Evolutionary conservation across 2,329 filamentous ascomycete species (phyloP).

Genomic region (Acrodontium crateriforme): DNA sequence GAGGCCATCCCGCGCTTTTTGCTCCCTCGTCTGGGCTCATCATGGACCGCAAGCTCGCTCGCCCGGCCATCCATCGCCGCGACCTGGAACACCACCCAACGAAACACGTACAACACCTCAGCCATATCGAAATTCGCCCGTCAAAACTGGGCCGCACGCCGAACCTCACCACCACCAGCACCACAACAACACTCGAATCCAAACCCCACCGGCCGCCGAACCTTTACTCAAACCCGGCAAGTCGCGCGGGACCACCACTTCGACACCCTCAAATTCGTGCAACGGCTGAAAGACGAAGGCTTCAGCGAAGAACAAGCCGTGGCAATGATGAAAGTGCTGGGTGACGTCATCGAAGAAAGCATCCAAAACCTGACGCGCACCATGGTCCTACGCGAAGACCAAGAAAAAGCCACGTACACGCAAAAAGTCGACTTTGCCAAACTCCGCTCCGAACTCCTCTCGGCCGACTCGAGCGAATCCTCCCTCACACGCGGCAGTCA

Average conservation of each 20-base stretch:
- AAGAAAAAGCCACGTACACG: slow-evolving; percentile 61
- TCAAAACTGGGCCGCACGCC: slow-evolving; percentile 5
- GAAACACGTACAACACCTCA: slow-evolving; percentile 1
- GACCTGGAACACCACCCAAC: slow-evolving; percentile 6
- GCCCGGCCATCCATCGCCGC: slow-evolving; percentile 10
- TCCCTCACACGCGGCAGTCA: slow-evolving; percentile 79
- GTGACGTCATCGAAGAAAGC: slow-evolving; percentile 93
- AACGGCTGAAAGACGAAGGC: slow-evolving; percentile 75
- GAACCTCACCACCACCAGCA: slow-evolving; percentile 3
- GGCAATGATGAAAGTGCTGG: slow-evolving; percentile 96
- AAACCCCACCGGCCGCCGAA: slow-evolving; percentile 9
- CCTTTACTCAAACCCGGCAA: slow-evolving; percentile 54
- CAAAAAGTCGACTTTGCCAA: slow-evolving; percentile 98
- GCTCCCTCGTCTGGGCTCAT: slow-evolving; percentile 23
- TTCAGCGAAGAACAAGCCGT: slow-evolving; percentile 92
- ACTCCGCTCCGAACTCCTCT: slow-evolving; percentile 83
- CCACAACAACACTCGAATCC: no score
- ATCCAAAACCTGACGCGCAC: slow-evolving; percentile 95
- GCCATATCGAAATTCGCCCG: slow-evolving; percentile 5
- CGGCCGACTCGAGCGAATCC: slow-evolving; percentile 80
- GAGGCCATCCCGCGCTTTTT: slow-evolving; percentile 25
- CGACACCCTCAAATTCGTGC: slow-evolving; percentile 94
- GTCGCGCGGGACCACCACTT: slow-evolving; percentile 77
- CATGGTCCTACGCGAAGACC: slow-evolving; percentile 93
- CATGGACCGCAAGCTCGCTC: slow-evolving; percentile 20